Percentiles rank a stretch among this genome's conserved stretches.
These are phyloP conservation scores for Fusarium multiceps DNA, from an alignment of 2,329 filamentous ascomycete genomes.

Conservation along the genomic window DNA sequence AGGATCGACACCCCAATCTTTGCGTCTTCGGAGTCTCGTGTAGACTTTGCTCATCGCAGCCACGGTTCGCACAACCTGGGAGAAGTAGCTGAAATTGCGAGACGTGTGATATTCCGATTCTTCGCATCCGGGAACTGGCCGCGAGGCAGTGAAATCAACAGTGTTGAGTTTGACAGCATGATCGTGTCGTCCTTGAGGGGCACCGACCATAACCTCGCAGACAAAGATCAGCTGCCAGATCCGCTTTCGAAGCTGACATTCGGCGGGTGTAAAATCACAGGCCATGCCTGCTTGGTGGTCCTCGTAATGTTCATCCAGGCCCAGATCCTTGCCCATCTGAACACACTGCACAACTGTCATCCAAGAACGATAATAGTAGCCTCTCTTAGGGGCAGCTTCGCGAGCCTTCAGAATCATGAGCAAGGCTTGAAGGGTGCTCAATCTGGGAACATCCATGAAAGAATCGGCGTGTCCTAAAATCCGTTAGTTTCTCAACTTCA, in stretches of 20 bases:
- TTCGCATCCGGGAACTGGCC: conserved; percentile 74
- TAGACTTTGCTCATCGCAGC: conserved; percentile 81
- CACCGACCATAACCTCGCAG: conserved; percentile 92
- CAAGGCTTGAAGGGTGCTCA: conserved; percentile 92
- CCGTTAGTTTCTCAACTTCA: conserved; percentile 33
- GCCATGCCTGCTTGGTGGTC: conserved; percentile 77
- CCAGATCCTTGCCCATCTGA: conserved; percentile 92
- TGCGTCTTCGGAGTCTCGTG: conserved; percentile 76
- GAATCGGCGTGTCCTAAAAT: conserved; percentile 83
- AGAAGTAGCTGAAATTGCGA: conserved; percentile 85
- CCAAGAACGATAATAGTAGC: conserved; percentile 98
- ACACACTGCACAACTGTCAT: conserved; percentile 93
- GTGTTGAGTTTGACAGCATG: conserved; percentile 79
- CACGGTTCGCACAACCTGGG: conserved; percentile 81
- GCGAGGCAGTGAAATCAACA: conserved; percentile 77
- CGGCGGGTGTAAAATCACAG: conserved; percentile 75
- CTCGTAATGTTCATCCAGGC: conserved; percentile 86
- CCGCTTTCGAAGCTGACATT: conserved; percentile 86
- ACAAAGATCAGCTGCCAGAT: conserved; percentile 91
- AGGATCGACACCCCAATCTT: conserved; percentile 89
- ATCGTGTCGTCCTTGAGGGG: conserved; percentile 88
- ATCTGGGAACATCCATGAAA: conserved; percentile 89
- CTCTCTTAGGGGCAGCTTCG: conserved; percentile 90
- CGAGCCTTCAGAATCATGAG: conserved; percentile 89
- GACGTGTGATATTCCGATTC: conserved; percentile 81